Evolutionary conservation across 202 grass and related monocot genomes (phyloP), one percentile per base, ranked within the genome.

Genomic region (Cymbopogon flexuosus): DNA sequence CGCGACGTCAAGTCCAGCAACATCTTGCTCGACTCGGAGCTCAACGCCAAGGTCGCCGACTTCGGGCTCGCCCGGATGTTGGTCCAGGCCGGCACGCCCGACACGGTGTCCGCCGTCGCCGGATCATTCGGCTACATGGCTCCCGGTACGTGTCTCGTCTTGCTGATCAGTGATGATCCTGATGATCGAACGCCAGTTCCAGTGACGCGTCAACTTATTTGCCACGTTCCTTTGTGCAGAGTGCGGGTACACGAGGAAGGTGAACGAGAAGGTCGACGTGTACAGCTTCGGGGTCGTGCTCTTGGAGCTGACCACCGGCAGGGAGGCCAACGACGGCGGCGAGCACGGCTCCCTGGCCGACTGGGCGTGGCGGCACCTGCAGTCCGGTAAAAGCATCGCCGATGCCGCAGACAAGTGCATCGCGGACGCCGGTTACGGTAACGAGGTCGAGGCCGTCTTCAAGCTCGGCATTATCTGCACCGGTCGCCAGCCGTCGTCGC

Each of bases 211-310:
- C 15, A 10, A 3, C 85, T 78, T 21, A 15, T 22, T 15, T 1
- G 11, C 42, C 18, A 54, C 40, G 10, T 59, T 85, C 1, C 1
- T 23, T 29, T 42, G 21, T 67, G 58, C 86, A 93, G 95, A 95
- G 80, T 93, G 88, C 33, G 88, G 19, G 6, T 98, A 98, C 84
- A 83, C 88, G 30, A 89, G 95, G 73, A 94, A 87, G 64, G 76
- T 92, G 66, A 88, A 85, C 83, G 95, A 93, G 87, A 98, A 98
- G 66, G 84, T 91, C 1, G 95, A 98, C 75, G 92, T 98, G 23
- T 98, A 95, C 81, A 98, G 92, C 84, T 98, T 98, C 72, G 95
- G 95, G 3, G 95, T 98, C 1, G 92, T 98, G 12, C 90, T 98
- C 8, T 57, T 98, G 30, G 95, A 98, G 81, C 88, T 98, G 35